phyloP scores from a whole-genome alignment of 75 land plant genomes.

The Azolla pinnata region DNA sequence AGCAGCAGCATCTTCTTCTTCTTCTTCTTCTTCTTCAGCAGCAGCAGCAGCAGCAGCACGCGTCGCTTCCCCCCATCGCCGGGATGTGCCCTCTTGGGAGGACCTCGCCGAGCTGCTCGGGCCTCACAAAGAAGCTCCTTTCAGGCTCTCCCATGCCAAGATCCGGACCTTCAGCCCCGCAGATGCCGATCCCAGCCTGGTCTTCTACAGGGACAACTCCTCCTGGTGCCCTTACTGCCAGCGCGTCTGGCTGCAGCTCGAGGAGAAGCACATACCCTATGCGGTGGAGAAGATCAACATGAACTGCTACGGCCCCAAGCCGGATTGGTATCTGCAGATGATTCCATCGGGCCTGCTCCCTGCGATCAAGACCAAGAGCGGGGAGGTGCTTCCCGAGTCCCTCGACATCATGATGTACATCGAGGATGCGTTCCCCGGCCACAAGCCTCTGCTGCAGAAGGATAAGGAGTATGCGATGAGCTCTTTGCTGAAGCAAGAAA shows the following conservation, averaged over 20 bases:
- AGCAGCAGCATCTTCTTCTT: too few relatives aligned
- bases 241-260: conserved; percentile 32
- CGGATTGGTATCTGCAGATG: conserved; percentile 27
- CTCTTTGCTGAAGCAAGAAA: conserved; percentile 14
- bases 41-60: background rate
- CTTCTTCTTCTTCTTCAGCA: too few relatives aligned
- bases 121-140: background rate
- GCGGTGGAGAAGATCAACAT: conserved; percentile 31
- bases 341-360: conserved; percentile 32
- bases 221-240: conserved; percentile 37
- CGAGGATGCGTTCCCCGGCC: conserved; percentile 15
- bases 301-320: conserved; percentile 32
- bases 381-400: conserved; percentile 22
- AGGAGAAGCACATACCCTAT: conserved; percentile 26
- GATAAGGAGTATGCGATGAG: conserved; percentile 8
- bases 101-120: background rate
- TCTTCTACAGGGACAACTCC: conserved; percentile 30
- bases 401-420: conserved; percentile 30
- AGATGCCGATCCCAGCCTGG: conserved; percentile 1
- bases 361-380: conserved; percentile 15
- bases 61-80: background rate
- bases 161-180: conserved; percentile 9
- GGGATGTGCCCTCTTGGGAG: background rate
- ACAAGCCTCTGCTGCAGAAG: conserved; percentile 18
- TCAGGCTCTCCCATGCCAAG: conserved; percentile 19